Conservation (phyloP, 192 early-diverging fungal species). For the Rhizoclosmatium sp. region DNA sequence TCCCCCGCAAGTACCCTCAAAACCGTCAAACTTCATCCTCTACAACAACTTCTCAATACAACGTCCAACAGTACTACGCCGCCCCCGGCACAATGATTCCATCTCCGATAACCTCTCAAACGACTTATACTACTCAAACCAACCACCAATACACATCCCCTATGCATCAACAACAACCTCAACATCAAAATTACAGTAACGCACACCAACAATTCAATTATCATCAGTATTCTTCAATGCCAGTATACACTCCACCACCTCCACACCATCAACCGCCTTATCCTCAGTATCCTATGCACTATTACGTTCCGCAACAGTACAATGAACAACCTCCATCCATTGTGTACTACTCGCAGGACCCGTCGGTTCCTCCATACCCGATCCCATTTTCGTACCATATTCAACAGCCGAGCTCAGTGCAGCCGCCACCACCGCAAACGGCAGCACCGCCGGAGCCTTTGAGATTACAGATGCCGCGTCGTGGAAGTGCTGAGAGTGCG, state of each 20-base stretch:
- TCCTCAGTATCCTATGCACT: not conserved
- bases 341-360: not conserved
- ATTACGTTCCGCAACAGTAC: not conserved
- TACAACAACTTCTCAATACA: no score
- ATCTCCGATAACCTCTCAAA: no score
- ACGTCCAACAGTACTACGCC: no score
- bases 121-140: no score
- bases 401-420: not conserved
- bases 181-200: no score
- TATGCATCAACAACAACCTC: no score
- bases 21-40: no score
- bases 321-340: not conserved
- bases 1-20: not conserved
- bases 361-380: not conserved
- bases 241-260: not conserved
- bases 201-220: no score
- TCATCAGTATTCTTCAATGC: not conserved
- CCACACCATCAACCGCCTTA: not conserved
- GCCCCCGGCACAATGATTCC: no score
- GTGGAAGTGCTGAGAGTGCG: not conserved
- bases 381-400: conserved; percentile 4
- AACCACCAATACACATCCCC: no score
- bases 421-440: not conserved
- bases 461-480: not conserved
- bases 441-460: not conserved